Evolutionary conservation across 495 filamentous ascomycete genomes (phyloP), one percentile per base, ranked within the genome.

Genomic region (Daldinia caldariorum): DNA sequence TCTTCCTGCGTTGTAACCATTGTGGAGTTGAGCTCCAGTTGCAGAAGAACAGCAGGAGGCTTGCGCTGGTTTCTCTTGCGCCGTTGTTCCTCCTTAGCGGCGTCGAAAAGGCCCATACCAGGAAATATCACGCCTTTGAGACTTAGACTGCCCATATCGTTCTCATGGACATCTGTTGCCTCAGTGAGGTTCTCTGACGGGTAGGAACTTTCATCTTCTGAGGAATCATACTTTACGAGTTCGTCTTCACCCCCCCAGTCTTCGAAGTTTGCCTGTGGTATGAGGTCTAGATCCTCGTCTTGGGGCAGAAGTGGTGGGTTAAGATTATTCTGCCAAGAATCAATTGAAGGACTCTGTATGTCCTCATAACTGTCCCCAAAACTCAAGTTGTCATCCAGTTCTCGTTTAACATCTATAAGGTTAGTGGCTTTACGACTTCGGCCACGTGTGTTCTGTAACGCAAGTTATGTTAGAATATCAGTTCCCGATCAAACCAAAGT

Each of bases 81-180:
- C 73, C 89, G 89, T 83, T 91, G 90, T 53, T 90, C 86, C 58
- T 88, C 83, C 1, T 88, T 92, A 7, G 94, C 94, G 10, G 93
- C 90, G 74, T 97, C 94, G 72, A 96, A 97, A 18, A 94, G 79
- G 58, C 89, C 88, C 94, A 97, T 97, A 8, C 94, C 94, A 4
- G 91, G 91, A 84, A 88, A 96, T 51, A 86, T 76, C 7, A 91
- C 78, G 0, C 94, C 94, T 77, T 97, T 97, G 64, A 97, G 81
- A 73, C 82, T 83, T 56, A 77, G 78, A 59, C 68, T 57, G 29
- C 81, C 79, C 38, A 75, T 78, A 59, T 78, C 80, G 13, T 74
- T 74, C 16, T 79, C 78, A 4, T 50, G 47, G 0, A 67, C 63
- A 29, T 80, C 78, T 0, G 62, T 71, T 20, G 64, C 47, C 22